Percentiles rank a stretch among this genome's conserved stretches.
Conservation (phyloP, 176 grass and related monocot genomes). For the Zoysia japonica region DNA sequence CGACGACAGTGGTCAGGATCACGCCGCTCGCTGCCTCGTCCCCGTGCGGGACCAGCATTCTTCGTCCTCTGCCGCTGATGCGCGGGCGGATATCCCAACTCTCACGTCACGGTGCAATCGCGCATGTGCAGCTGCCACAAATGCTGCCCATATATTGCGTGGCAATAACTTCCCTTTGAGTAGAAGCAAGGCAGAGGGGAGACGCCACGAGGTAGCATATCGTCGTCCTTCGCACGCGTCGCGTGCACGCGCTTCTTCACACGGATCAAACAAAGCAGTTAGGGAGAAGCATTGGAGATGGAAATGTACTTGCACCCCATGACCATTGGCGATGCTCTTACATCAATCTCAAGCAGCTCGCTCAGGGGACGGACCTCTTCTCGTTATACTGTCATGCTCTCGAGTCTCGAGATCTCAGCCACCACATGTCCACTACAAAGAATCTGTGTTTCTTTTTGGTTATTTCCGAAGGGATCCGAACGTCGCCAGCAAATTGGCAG, state of each 20-base stretch:
- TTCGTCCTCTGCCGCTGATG: neutral
- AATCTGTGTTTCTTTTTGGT: neutral
- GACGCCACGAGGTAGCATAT: neutral
- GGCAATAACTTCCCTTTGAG: neutral
- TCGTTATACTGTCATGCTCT: neutral
- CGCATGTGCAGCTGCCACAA: neutral
- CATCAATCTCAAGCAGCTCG: neutral
- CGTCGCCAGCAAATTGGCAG: neutral
- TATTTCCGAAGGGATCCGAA: neutral
- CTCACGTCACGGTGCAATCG: neutral
- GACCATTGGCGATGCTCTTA: neutral
- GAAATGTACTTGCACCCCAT: too few species aligned
- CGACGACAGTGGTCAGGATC: neutral
- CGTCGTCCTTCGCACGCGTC: too few species aligned
- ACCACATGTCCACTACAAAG: neutral
- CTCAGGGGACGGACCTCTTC: neutral
- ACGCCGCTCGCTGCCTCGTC: neutral
- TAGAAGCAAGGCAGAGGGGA: neutral
- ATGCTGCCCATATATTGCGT: neutral
- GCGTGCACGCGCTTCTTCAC: neutral
- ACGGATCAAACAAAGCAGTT: neutral
- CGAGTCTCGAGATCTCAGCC: conserved; percentile 20
- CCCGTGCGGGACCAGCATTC: neutral
- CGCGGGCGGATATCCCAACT: neutral
- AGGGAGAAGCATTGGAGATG: too few species aligned